A percentile compares a stretch with the other conserved stretches of the same genome.
Conservation (phyloP, 495 filamentous ascomycete genomes). For the Xylaria scruposa region DNA sequence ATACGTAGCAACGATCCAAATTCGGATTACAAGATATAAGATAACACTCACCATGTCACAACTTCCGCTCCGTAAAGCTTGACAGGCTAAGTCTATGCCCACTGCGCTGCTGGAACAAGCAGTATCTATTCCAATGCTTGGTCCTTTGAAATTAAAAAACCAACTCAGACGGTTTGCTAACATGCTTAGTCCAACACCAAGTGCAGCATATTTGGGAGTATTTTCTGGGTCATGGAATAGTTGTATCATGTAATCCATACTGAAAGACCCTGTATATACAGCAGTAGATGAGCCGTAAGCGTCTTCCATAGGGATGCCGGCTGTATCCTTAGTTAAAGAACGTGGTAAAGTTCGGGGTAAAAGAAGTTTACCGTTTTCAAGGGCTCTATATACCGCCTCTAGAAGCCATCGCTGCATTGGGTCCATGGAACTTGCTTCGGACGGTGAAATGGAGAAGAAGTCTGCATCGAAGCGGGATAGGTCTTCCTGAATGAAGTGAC, state of each 20-base stretch:
- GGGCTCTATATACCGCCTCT: conserved; percentile 54
- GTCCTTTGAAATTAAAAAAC: conserved; percentile 53
- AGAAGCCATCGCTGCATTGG: conserved; percentile 49
- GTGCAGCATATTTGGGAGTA: conserved; percentile 43
- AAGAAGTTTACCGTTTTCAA: conserved; percentile 49
- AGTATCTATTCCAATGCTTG: conserved; percentile 71
- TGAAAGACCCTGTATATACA: conserved; percentile 35
- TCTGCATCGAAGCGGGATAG: conserved; percentile 49
- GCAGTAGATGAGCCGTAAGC: conserved; percentile 32
- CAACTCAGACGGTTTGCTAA: conserved; percentile 63
- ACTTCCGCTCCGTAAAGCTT: conserved; percentile 61
- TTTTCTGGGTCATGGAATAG: conserved; percentile 31
- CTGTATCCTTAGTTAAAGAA: conserved; percentile 14
- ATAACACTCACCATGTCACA: conserved; percentile 28
- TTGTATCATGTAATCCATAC: conserved; percentile 34
- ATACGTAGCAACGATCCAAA: not conserved
- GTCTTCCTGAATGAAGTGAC: conserved; percentile 47
- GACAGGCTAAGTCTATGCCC: conserved; percentile 68
- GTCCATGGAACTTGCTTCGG: conserved; percentile 56
- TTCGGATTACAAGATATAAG: not conserved
- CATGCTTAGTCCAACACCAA: conserved; percentile 54
- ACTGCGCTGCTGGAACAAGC: conserved; percentile 73
- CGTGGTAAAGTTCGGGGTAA: not conserved
- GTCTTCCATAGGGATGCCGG: conserved; percentile 40
- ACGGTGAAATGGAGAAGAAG: conserved; percentile 62